Evolutionary conservation across 1,284 basidiomycete genomes (phyloP), one percentile per base, ranked within the genome.

Genomic region (Apiotrichum montevideense): DNA sequence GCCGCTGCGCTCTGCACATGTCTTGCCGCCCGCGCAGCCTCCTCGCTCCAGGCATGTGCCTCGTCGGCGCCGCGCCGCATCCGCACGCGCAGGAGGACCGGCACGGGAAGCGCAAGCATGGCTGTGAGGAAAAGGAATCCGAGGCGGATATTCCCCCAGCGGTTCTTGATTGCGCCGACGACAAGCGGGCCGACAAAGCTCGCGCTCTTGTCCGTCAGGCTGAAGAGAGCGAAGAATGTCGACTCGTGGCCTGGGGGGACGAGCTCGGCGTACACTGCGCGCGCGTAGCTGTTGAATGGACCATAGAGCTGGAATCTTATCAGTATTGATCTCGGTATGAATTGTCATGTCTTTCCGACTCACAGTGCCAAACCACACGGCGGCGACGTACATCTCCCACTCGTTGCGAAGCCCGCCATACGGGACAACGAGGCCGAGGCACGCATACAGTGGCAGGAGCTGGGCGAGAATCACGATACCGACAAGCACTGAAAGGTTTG

Each of bases 121-220:
- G 79, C 64, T 2, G 88, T 79, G 21, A 96, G 82, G 78, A 96
- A 91, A 70, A 90, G 84, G 74, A 96, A 96, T 1, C 86, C 86
- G 61, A 87, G 87, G 15, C 91, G 86, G 56, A 95, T 92, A 72
- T 94, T 89, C 2, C 90, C 90, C 0, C 89, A 92, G 46, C 80
- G 73, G 69, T 94, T 90, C 0, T 90, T 84, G 48, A 96, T 88
- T 43, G 91, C 65, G 0, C 90, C 91, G 1, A 96, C 90, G 29
- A 89, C 78, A 3, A 90, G 79, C 2, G 90, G 90, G 0, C 90
- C 90, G n/a, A 95, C 74, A 73, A 94, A 95, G 73, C 88, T 90
- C 65, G 80, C 93, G 62, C 80, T 90, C 68, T 81, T 87, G 46
- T 82, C 90, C 6, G 88, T 97, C 66, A 87, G 85, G 63, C 82